These are phyloP conservation scores for Chiua sp. DNA, from an alignment of 1,284 basidiomycete genomes.

Conservation along the genomic window DNA sequence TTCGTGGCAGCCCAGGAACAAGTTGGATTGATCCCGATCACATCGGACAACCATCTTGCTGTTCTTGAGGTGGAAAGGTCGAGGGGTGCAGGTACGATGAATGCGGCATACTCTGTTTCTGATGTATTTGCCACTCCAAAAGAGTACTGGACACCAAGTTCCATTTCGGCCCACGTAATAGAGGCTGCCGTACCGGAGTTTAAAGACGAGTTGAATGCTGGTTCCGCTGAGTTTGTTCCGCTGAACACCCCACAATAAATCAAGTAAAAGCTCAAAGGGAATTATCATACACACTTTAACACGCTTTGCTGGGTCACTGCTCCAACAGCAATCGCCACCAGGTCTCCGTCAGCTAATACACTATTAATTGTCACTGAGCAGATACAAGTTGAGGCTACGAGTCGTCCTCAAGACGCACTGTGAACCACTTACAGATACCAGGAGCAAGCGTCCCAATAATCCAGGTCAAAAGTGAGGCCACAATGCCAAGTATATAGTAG, in stretches of 20 bases:
- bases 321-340: constrained; percentile 30
- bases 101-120: constrained; percentile 20
- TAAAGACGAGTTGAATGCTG: constrained; percentile 6
- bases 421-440: constrained; percentile 24
- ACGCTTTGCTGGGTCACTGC: constrained; percentile 28
- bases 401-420: background rate
- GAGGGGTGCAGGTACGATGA: constrained; percentile 23
- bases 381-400: background rate
- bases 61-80: constrained; percentile 18
- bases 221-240: background rate
- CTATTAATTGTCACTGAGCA: constrained; percentile 26
- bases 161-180: constrained; percentile 30
- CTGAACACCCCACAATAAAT: constrained; percentile 9
- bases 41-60: constrained; percentile 36
- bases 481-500: constrained; percentile 28
- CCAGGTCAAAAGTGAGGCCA: constrained; percentile 25
- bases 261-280: background rate
- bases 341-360: constrained; percentile 25
- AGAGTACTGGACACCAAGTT: constrained; percentile 28
- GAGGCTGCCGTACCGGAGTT: constrained; percentile 22
- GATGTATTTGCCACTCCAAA: constrained; percentile 17
- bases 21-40: constrained; percentile 30
- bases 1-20: constrained; percentile 36
- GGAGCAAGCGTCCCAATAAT: constrained; percentile 27
- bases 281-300: constrained; percentile 21